Base-by-base conservation (phyloP, 106 monocot species). In the Dioscorea dumetorum region DNA sequence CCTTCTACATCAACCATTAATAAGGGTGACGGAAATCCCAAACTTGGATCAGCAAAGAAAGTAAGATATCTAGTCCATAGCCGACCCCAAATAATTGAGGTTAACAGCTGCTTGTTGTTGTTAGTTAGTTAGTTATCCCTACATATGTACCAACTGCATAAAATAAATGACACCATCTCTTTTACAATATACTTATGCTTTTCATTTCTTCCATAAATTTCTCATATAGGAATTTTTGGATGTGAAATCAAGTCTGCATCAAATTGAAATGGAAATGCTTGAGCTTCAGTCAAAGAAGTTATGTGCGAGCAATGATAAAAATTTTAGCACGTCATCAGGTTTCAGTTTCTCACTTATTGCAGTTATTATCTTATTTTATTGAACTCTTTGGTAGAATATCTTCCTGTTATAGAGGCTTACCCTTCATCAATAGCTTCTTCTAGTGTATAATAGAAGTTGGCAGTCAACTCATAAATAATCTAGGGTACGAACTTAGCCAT, bases 211-310 rank as follows among this genome's bases (percentile, higher is more conserved):
- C 10, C 41, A 41, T 41, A 10, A 41, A 41, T 41, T 63, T 41
- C 56, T 75, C 0, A 41, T 82, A 60, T 72, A 94, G 90, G 82
- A 94, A 75, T 69, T 90, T 15, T 17, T 76, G 34, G 79, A 78
- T 73, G 61, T 87, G 60, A 90, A 87, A 48, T 58, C 58, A 69
- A 84, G 75, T 64, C 52, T 90, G 60, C 82, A 53, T 53, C 77
- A 94, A 73, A 70, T 90, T 69, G 82, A 94, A 80, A 74, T 67
- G 74, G 70, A 90, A 58, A 76, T 90, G 87, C 68, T 82, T 50
- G 78, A 84, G 69, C 81, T 90, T 56, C 87, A 82, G 12, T 76
- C 86, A 54, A 94, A 86, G 69, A 83, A 84, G 34, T 61, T 66
- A 28, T 50, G 64, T 1, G 68, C 73, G 35, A 60, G 49, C 59